Base-by-base conservation (phyloP, 371 early-diverging fungal species). In the Actinomortierella ambigua region DNA sequence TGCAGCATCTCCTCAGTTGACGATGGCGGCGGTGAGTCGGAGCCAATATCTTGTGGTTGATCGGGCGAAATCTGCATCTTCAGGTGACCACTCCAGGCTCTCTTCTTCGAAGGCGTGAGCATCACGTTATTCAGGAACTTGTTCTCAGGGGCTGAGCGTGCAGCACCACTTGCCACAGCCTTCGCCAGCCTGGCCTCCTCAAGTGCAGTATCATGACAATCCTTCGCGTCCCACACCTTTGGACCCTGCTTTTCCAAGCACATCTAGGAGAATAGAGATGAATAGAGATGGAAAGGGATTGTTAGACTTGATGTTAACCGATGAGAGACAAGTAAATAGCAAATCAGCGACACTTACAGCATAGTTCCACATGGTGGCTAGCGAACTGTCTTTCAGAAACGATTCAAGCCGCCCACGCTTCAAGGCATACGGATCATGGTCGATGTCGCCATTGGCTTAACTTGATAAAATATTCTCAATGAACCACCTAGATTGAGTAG, bases 161-260 rank as follows among this genome's bases (percentile, higher is more conserved):
- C 18, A 27, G 52, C 20, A 43, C 52, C 29, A 34, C 41, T 39
- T 59, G 34, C 40, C 28, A 59, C 51, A 15, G 52, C 22, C 22
- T 27, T 28, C 28, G 24, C 50, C 26, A 51, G 18, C 14, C 7
- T 41, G 27, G 43, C 44, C 44, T 44, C 52, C 46, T 51, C 52
- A 27, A 27, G 28, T 20, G 18, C 20, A 29, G 44, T 52, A 20
- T 53, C 60, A n/a, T 53, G 29, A n/a, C 52, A 41, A 44, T 60
- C 53, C 47, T 44, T 46, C 26, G 55, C 46, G n/a, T 27, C 15
- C 46, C 26, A 18, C 14, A 55, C n/a, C 28, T 29, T 29, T 18
- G 2, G 55, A n/a, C 58, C 65, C 50, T 64, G 65, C 48, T 53
- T 57, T 55, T 64, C 59, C 54, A 64, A 43, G 50, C 47, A 41